phyloP scores from a whole-genome alignment of 208 protist species.

The Wallacemonas collosoma region DNA sequence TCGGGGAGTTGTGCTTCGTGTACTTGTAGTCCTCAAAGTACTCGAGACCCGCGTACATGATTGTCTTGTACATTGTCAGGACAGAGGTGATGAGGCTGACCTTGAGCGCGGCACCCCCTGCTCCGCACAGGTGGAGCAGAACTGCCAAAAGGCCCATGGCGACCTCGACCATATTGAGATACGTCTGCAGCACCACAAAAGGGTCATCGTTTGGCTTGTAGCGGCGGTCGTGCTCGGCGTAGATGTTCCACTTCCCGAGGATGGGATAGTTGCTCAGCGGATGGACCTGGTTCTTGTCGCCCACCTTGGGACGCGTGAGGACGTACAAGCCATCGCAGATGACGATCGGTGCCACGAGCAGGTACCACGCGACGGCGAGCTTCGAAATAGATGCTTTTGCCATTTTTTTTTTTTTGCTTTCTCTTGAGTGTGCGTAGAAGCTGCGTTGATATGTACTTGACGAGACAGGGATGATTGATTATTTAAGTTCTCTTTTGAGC shows the following conservation, averaged over 20 bases:
- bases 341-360: slow-evolving; percentile 52
- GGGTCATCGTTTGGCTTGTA: slow-evolving; percentile 82
- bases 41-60: slow-evolving; percentile 75
- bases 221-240: slow-evolving; percentile 71
- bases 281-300: slow-evolving; percentile 26
- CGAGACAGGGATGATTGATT: slow-evolving; percentile 2
- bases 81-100: slow-evolving; percentile 9
- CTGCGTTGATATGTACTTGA: background rate
- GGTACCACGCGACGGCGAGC: slow-evolving; percentile 67
- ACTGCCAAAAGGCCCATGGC: slow-evolving; percentile 49
- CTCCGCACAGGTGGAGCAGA: slow-evolving; percentile 24
- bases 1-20: slow-evolving; percentile 61
- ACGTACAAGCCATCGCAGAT: slow-evolving; percentile 77
- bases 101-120: slow-evolving; percentile 12
- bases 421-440: background rate
- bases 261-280: slow-evolving; percentile 48
- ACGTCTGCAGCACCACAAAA: slow-evolving; percentile 86
- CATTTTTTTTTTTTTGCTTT: slow-evolving; percentile 20
- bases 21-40: slow-evolving; percentile 59
- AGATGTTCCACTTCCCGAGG: slow-evolving; percentile 68
- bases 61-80: slow-evolving; percentile 77
- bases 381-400: slow-evolving; percentile 41
- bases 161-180: slow-evolving; percentile 76
- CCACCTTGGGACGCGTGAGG: slow-evolving; percentile 39
- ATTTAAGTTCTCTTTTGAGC: background rate